Conservation (phyloP, 257 asterid genomes). For the Pogostemon cablin region DNA sequence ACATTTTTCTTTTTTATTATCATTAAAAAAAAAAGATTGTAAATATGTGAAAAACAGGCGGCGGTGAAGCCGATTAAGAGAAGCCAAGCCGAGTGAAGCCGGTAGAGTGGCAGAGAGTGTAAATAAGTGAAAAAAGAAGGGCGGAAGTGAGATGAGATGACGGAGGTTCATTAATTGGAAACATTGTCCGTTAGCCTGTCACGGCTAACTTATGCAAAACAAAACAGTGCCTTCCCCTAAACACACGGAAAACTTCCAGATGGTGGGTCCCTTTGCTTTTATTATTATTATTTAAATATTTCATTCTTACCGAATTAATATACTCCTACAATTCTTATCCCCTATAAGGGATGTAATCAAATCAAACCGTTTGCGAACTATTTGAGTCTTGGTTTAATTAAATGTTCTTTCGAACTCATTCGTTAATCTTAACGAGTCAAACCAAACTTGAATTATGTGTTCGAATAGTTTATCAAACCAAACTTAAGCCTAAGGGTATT, state of each 20-base stretch:
- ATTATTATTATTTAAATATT: neutral
- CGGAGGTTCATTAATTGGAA: slow-evolving; percentile 54
- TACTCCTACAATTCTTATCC: too few relatives aligned
- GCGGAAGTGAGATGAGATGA: slow-evolving; percentile 26
- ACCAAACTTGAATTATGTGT: too few relatives aligned
- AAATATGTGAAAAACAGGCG: slow-evolving; percentile 23
- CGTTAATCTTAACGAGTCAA: too few relatives aligned
- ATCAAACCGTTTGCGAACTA: too few relatives aligned
- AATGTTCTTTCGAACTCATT: too few relatives aligned
- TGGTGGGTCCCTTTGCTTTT: slow-evolving; percentile 36
- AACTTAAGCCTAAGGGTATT: too few relatives aligned
- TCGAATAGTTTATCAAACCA: too few relatives aligned
- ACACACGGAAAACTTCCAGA: slow-evolving; percentile 43
- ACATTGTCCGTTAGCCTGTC: slow-evolving; percentile 54
- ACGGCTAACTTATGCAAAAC: slow-evolving; percentile 18
- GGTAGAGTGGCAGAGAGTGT: slow-evolving; percentile 28
- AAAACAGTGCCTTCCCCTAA: slow-evolving; percentile 37
- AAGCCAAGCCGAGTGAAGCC: slow-evolving; percentile 30
- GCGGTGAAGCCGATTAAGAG: neutral
- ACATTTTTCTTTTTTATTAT: neutral
- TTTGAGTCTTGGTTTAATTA: too few relatives aligned
- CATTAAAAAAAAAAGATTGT: too few relatives aligned
- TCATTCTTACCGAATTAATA: neutral
- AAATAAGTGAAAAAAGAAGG: slow-evolving; percentile 12
- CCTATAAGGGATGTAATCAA: too few relatives aligned